Percentiles rank a stretch among this genome's conserved stretches.
Evolutionary conservation across 2,329 filamentous ascomycete species (phyloP).

Genomic region (Paecilomyces dactylethromorphus): DNA sequence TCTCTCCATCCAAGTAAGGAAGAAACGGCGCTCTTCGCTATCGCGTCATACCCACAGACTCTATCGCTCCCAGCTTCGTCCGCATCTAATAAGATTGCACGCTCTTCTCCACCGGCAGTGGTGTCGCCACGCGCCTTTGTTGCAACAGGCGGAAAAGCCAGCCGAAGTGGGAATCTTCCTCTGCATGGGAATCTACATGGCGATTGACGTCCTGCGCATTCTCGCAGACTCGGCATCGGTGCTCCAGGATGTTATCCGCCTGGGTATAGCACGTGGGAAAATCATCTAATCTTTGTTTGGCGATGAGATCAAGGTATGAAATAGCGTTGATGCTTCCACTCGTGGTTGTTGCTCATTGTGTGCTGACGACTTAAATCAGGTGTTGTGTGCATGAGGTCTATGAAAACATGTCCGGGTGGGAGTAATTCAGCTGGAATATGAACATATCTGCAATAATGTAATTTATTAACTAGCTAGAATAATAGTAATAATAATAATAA

Average conservation of each 20-base stretch:
- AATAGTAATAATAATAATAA: too few relatives aligned
- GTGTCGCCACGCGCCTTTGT: neutral
- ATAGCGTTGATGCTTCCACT: neutral
- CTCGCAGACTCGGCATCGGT: neutral
- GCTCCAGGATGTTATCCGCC: neutral
- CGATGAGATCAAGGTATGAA: neutral
- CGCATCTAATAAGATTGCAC: neutral
- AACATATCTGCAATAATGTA: too few relatives aligned
- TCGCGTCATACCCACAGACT: neutral
- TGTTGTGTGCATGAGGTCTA: too few relatives aligned
- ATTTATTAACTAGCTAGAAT: too few relatives aligned
- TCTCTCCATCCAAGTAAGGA: neutral
- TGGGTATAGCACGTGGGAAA: neutral
- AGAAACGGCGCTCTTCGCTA: neutral
- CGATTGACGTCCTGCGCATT: neutral
- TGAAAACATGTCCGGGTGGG: too few relatives aligned
- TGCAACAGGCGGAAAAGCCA: neutral
- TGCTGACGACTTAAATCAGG: too few relatives aligned
- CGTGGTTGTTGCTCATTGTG: too few relatives aligned
- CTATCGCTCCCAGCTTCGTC: neutral
- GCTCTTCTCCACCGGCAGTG: neutral
- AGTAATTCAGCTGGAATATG: too few relatives aligned
- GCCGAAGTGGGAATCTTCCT: neutral
- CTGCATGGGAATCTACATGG: neutral
- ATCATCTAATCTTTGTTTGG: neutral